Evolutionary conservation across 225 moss, liverwort and hornwort genomes (phyloP), one percentile per base, ranked within the genome.

Genomic region (Straminergon stramineum): DNA sequence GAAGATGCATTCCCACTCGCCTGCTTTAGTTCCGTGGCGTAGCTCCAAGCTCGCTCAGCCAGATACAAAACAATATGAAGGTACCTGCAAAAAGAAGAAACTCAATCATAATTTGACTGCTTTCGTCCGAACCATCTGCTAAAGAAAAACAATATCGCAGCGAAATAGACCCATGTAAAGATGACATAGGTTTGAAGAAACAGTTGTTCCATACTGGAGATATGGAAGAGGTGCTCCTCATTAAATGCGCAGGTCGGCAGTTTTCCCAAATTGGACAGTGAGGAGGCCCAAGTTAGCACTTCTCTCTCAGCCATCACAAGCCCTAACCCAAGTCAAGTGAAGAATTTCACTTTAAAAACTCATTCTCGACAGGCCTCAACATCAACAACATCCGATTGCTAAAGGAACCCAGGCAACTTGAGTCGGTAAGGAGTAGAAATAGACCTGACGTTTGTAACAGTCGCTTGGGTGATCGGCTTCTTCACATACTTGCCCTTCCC

Each of bases 21-120:
- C 89, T 95, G 94, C 90, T 97, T 99, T 32, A 99, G 89, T 84
- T 97, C 99, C 92, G 96, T 97, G 32, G 97, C 99, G 90, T 99
- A 97, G 90, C 97, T 97, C 99, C 99, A 99, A 55, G 99, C 97
- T 88, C 97, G 92, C 92, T 99, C 99, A 74, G 99, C 92, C 88
- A 93, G 94, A 87, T 97, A 97, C 57, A 99, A 92, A 80, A 99
- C 95, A 71, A 99, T 94, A 83, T 96, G 97, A 78, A 99, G 95
- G 84, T 94, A 96, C 89, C 99, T 99, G 95, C 64, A 57, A 56
- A 79, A 71, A 84, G 22, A 15, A 89, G 69, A 68, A 79, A 79
- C 69, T 32, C 79, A 31, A 69, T 75, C 62, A 90, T 56, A 56
- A 68, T 55, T 27, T 41, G 37, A 17, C 52, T 75, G 62, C 37